phyloP scores from a whole-genome alignment of 306 rosid genomes.

The Quercus aquifolioides region DNA sequence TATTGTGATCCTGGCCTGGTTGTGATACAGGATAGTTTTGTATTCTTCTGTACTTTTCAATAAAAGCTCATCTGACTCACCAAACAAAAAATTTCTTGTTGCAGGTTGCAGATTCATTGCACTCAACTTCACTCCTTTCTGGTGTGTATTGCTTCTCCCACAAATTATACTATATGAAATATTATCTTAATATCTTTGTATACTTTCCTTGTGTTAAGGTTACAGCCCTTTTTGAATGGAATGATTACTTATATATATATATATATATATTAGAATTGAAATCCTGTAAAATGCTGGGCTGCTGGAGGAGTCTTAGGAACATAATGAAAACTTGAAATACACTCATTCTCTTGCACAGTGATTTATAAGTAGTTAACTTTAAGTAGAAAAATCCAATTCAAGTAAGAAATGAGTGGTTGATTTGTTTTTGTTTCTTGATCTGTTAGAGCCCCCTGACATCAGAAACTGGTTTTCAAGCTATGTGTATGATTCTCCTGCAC shows the following conservation, averaged over 20 bases:
- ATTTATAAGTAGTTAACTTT: not conserved
- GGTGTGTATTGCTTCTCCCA: constrained; percentile 45
- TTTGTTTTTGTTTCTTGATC: not conserved
- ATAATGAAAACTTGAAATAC: not conserved
- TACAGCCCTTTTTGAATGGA: no score
- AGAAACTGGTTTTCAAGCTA: constrained; percentile 79
- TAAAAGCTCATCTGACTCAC: no score
- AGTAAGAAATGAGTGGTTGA: not conserved
- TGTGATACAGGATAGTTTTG: no score
- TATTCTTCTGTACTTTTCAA: no score
- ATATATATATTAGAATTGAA: no score
- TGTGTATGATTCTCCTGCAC: constrained; percentile 52
- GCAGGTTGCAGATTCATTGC: constrained; percentile 39
- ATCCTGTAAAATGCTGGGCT: not conserved
- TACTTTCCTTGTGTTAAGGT: no score
- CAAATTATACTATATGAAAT: not conserved
- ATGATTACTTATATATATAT: no score
- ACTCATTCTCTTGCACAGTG: not conserved
- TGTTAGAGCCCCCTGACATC: constrained; percentile 68
- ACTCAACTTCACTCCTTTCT: constrained; percentile 45
- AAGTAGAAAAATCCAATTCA: not conserved
- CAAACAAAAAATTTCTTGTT: not conserved
- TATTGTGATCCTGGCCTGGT: no score
- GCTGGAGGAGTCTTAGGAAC: not conserved
- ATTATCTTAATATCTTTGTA: not conserved